Conservation (phyloP, 2,329 filamentous ascomycete genomes). For the Alternaria arborescens region DNA sequence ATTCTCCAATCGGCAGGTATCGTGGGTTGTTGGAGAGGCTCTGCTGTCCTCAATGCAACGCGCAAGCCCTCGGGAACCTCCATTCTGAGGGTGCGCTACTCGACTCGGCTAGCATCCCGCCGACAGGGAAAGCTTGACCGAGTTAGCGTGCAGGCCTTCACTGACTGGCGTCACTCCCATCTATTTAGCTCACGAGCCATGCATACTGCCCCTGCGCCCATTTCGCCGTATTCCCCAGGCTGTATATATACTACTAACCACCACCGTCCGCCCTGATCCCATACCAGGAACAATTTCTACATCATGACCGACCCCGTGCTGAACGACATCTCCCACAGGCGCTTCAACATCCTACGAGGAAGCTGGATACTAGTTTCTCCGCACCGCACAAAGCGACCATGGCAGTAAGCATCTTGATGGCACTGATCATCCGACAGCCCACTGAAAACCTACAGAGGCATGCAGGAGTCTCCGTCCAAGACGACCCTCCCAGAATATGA, state of each 20-base stretch:
- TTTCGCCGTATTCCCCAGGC: slow-evolving; percentile 18
- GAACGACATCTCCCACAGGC: slow-evolving; percentile 91
- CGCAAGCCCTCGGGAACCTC: slow-evolving; percentile 22
- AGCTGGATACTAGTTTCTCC: slow-evolving; percentile 95
- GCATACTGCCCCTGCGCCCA: slow-evolving; percentile 22
- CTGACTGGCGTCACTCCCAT: slow-evolving; percentile 36
- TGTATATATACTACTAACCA: slow-evolving; percentile 22
- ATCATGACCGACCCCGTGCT: slow-evolving; percentile 65
- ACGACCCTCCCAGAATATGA: slow-evolving; percentile 78
- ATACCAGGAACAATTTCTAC: slow-evolving; percentile 15
- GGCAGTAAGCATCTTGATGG: slow-evolving; percentile 75
- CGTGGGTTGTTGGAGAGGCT: slow-evolving; percentile 44
- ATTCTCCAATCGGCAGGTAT: slow-evolving; percentile 37
- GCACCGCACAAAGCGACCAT: slow-evolving; percentile 94
- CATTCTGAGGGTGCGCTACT: slow-evolving; percentile 29
- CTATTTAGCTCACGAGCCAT: slow-evolving; percentile 35
- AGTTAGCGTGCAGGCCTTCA: slow-evolving; percentile 27
- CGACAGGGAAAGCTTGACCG: slow-evolving; percentile 30
- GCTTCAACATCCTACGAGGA: slow-evolving; percentile 89
- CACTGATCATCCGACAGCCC: neutral
- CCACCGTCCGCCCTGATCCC: slow-evolving; percentile 16
- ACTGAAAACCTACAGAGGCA: slow-evolving; percentile 50
- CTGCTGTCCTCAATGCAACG: slow-evolving; percentile 32
- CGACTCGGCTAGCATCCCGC: slow-evolving; percentile 35
- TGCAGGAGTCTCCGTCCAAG: slow-evolving; percentile 58